A percentile compares a stretch with the other conserved stretches of the same genome.
These are phyloP conservation scores for Spiromastix sp. DNA, from an alignment of 2,329 filamentous ascomycete species.

Conservation along the genomic window DNA sequence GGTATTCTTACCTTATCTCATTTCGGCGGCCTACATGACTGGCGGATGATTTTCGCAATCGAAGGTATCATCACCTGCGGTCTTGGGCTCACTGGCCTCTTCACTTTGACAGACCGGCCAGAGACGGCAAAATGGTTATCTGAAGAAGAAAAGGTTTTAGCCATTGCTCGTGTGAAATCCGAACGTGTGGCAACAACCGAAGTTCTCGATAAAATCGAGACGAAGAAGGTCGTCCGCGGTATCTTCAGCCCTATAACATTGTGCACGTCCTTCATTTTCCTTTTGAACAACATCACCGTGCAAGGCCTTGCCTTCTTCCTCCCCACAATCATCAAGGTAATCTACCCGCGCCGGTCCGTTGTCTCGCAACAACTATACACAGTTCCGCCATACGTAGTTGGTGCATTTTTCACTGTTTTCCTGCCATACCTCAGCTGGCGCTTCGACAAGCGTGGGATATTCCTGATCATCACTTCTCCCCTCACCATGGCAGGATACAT, in stretches of 20 bases:
- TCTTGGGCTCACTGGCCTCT: slow-evolving; percentile 7
- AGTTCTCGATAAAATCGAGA: slow-evolving; percentile 9
- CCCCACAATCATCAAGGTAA: slow-evolving; percentile 9
- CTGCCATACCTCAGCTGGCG: slow-evolving; percentile 8
- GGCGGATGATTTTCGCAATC: slow-evolving; percentile 12
- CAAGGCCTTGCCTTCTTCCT: slow-evolving; percentile 46
- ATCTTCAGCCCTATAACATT: slow-evolving; percentile 9
- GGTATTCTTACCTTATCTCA: slow-evolving; percentile 11
- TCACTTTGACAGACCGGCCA: slow-evolving; percentile 8
- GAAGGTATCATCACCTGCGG: slow-evolving; percentile 10
- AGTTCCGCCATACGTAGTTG: slow-evolving; percentile 10
- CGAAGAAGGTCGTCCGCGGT: slow-evolving; percentile 5
- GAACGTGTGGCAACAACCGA: slow-evolving; percentile 9
- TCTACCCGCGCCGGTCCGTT: slow-evolving; percentile 25
- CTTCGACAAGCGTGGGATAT: slow-evolving; percentile 6
- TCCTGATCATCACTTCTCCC: slow-evolving; percentile 5
- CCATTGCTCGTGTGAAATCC: slow-evolving; percentile 10
- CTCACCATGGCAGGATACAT: slow-evolving; percentile 7
- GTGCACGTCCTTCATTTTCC: slow-evolving; percentile 24
- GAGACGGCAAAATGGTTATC: slow-evolving; percentile 9
- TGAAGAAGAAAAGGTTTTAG: slow-evolving; percentile 9
- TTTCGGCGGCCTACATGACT: slow-evolving; percentile 7
- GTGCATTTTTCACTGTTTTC: slow-evolving; percentile 7
- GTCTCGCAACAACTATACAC: slow-evolving; percentile 10
- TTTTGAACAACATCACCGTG: slow-evolving; percentile 60